Evolutionary conservation across 1,139 yeast species (phyloP).

Genomic region (Suhomyces bokatorum): DNA sequence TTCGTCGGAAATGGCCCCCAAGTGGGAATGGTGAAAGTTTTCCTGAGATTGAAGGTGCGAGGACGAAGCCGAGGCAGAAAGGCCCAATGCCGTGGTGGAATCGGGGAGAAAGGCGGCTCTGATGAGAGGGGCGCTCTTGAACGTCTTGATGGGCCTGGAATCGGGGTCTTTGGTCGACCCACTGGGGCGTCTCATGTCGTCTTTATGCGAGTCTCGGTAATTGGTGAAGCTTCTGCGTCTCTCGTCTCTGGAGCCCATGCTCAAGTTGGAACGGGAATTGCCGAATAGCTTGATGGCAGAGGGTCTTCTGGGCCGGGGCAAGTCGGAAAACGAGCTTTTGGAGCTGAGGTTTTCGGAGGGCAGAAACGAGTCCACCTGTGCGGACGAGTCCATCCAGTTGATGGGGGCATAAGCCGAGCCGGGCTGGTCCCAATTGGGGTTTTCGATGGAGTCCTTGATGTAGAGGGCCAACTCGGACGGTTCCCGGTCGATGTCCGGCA

Average conservation of each 20-base stretch:
- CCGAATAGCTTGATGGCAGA: slow-evolving; percentile 1
- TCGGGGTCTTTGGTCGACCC: neutral
- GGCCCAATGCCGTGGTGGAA: no score
- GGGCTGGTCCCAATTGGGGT: slow-evolving; percentile 6
- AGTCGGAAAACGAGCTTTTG: slow-evolving; percentile 8
- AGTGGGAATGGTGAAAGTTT: slow-evolving; percentile 1
- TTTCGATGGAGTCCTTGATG: slow-evolving; percentile 15
- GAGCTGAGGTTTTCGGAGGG: slow-evolving; percentile 3
- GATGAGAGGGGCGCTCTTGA: slow-evolving; percentile 7
- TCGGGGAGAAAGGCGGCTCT: neutral
- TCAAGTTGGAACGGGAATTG: slow-evolving; percentile 5
- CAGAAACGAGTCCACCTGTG: slow-evolving; percentile 6
- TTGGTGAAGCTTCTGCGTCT: slow-evolving; percentile 9
- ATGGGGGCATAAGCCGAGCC: slow-evolving; percentile 14
- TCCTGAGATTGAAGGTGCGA: neutral
- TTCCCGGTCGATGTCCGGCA: slow-evolving; percentile 11
- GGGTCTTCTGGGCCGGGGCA: slow-evolving; percentile 3
- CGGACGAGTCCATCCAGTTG: slow-evolving; percentile 25
- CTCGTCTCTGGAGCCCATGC: slow-evolving; percentile 2
- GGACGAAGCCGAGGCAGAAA: no score
- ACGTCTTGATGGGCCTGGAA: slow-evolving; percentile 2
- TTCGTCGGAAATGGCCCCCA: slow-evolving; percentile 6
- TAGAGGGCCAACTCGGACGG: slow-evolving; percentile 13
- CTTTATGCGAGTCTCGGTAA: slow-evolving; percentile 2
- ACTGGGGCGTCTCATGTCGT: neutral